Evolutionary conservation across 2,329 filamentous ascomycete species (phyloP), one percentile per base, ranked within the genome.

Genomic region (Hymenoscyphus linearis): DNA sequence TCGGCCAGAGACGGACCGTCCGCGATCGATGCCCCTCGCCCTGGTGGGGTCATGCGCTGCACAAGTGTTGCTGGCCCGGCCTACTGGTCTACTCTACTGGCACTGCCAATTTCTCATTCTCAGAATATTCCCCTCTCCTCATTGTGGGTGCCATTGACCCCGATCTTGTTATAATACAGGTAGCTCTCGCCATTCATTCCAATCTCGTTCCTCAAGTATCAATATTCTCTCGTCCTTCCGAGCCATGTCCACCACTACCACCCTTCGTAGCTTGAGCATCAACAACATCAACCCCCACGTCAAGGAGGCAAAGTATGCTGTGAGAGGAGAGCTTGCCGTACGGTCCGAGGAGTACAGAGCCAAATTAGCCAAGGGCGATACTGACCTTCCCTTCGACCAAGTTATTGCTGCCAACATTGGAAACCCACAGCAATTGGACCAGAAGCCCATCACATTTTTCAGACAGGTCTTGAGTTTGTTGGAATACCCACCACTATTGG

Each of bases 361-460:
- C 59, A 82, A 84, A 71, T 80, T 97, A 63, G 79, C 80, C 66
- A 82, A 85, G 65, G 85, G 83, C 69, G 68, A 75, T 71, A 65
- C 63, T 2, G 31, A 40, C 62, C 82, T 98, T 57, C 93, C 95
- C 55, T 99, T 99, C 76, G 82, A 90, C 70, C 84, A 91, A 63
- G 88, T 99, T 76, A 93, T 99, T 78, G 93, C 90, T 65, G 95
- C 95, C 77, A 99, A 99, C 79, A 99, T 99, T 73, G 95, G 95
- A 73, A 99, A 99, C 80, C 95, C 95, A 3, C 95, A 99, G 78
- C 95, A 99, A 79, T 86, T 99, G 65, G 95, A 97, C 78, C 95
- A 99, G 83, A 96, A 98, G 82, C 95, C 95, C 72, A 93, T 99
- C 72, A 99, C 95, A 69, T 99, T 97, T 82, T 97, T 99, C 85